Base-by-base conservation (phyloP, 2,329 filamentous ascomycete genomes). In the Pseudopithomyces maydicus region DNA sequence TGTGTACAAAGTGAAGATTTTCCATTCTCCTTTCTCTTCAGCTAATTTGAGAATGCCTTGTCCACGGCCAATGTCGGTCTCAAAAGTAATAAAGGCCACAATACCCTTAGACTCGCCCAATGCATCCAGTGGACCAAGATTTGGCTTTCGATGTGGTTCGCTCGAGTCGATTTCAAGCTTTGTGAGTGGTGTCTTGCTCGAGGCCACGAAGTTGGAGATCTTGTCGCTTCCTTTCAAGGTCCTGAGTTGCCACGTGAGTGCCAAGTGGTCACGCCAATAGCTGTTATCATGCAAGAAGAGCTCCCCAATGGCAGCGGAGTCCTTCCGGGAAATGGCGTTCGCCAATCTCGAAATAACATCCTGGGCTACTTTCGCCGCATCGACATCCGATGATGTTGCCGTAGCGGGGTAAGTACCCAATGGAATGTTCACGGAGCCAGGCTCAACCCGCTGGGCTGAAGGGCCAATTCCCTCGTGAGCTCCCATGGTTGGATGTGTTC, bases 191-290 rank as follows among this genome's bases (percentile, higher is more conserved):
- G 76, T 72, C 57, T 63, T 80, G 35, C 61, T 68, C 8, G 55
- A 54, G 19, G 62, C 61, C 71, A 73, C 66, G 48, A 50, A 67
- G 39, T 43, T 84, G 80, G 29, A 74, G 76, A 48, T 78, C 61
- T 45, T 71, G 67, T 12, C 80, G 79, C 59, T 82, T 80, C 68
- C 70, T 48, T 73, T 70, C n/a, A 83, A 64, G 0, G 85, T 88
- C 35, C 78, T 82, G 22, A 85, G 77, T 33, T 84, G 79, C 80
- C 84, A 86, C 0, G 82, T 81, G 10, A 87, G 65, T 6, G 77
- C 80, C 3, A 88, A 78, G 52, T 87, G 82, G 64, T 88, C 85
- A 36, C 85, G 77, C 84, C 84, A 88, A 66, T 82, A 86, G 20
- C 80, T 77, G 36, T 81, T 78, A 39, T 82, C 77, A 11, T 81